Conservation (phyloP, 2,329 filamentous ascomycete genomes). For the Cercospora sp. region DNA sequence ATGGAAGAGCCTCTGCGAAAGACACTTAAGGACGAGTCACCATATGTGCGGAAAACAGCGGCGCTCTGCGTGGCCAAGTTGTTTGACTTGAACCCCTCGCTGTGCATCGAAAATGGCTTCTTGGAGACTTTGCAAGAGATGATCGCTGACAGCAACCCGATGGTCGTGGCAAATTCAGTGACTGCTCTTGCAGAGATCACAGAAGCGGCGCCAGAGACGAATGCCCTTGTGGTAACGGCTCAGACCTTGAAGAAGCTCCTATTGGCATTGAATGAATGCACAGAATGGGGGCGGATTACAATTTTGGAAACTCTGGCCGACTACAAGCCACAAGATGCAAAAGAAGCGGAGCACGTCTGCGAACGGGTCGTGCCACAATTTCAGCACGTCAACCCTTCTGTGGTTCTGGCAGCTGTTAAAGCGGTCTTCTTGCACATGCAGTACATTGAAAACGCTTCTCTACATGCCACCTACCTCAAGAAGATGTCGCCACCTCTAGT, state of each 20-base stretch:
- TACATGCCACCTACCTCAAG: conserved; percentile 83
- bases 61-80: conserved; percentile 97
- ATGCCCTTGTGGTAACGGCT: conserved; percentile 78
- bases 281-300: conserved; percentile 95
- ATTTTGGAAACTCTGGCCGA: conserved; percentile 87
- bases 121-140: conserved; percentile 90
- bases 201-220: conserved; percentile 87
- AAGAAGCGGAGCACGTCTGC: conserved; percentile 97
- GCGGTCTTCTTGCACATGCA: conserved; percentile 97
- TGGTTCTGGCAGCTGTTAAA: conserved; percentile 96
- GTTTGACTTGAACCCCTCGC: conserved; percentile 86
- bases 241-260: conserved; percentile 90
- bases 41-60: conserved; percentile 96
- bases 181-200: conserved; percentile 89
- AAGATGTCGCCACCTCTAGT: conserved; percentile 98
- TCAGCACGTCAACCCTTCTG: conserved; percentile 96
- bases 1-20: conserved; percentile 98
- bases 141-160: conserved; percentile 96
- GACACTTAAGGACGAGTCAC: conserved; percentile 93
- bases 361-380: conserved; percentile 95
- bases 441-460: conserved; percentile 68
- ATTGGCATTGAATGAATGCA: conserved; percentile 96
- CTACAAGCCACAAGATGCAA: conserved; percentile 82
- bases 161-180: conserved; percentile 98
- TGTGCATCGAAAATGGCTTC: conserved; percentile 97